phyloP scores from a whole-genome alignment of 2,329 filamentous ascomycete genomes.

The Remersonia thermophila region DNA sequence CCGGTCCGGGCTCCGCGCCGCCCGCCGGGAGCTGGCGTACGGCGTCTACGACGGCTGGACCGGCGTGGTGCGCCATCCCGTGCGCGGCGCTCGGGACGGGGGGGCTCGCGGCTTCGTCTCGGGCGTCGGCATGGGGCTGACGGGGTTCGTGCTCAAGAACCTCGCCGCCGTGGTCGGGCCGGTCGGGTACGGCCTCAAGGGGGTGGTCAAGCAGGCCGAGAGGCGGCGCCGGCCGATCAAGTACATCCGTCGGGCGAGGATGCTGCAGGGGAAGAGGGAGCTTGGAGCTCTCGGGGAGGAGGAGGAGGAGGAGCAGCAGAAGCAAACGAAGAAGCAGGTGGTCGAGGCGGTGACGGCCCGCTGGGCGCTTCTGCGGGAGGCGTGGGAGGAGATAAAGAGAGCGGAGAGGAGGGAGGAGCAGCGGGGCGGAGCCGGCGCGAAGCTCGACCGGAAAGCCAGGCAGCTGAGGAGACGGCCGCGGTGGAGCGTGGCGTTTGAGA shows the following conservation, averaged over 20 bases:
- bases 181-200: slow-evolving; percentile 51
- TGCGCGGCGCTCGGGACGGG: slow-evolving; percentile 41
- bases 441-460: slow-evolving; percentile 16
- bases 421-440: slow-evolving; percentile 23
- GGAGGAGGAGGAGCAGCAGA: slow-evolving; percentile 20
- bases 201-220: slow-evolving; percentile 46
- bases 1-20: slow-evolving; percentile 48
- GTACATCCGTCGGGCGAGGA: slow-evolving; percentile 44
- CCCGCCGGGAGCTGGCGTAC: slow-evolving; percentile 47
- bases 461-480: slow-evolving; percentile 11
- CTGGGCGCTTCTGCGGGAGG: slow-evolving; percentile 30
- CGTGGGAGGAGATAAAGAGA: slow-evolving; percentile 28
- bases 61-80: slow-evolving; percentile 48
- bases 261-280: slow-evolving; percentile 44
- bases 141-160: slow-evolving; percentile 52
- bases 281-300: slow-evolving; percentile 21
- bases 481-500: slow-evolving; percentile 36
- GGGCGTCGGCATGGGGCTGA: slow-evolving; percentile 51
- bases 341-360: slow-evolving; percentile 26
- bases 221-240: slow-evolving; percentile 40
- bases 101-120: slow-evolving; percentile 30
- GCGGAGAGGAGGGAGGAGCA: slow-evolving; percentile 24
- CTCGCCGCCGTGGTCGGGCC: slow-evolving; percentile 49
- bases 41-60: slow-evolving; percentile 55
- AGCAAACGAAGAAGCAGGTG: slow-evolving; percentile 22